These are phyloP conservation scores for Acanthamoeba sp. DNA, from an alignment of 208 protist genomes.

Conservation along the genomic window DNA sequence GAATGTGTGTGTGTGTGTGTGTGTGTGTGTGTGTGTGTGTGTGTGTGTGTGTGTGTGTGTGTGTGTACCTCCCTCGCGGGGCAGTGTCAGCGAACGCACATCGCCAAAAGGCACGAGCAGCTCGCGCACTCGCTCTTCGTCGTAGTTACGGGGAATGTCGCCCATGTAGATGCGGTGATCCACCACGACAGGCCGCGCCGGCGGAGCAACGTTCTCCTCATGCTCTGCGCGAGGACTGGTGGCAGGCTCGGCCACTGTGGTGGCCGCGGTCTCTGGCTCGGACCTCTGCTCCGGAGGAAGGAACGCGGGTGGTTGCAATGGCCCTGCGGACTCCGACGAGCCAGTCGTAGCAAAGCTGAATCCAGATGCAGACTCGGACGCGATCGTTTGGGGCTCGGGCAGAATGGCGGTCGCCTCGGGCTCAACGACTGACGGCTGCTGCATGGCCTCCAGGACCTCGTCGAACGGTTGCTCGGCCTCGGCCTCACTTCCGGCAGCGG, in stretches of 20 bases:
- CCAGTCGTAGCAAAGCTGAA: not conserved
- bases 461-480: not conserved
- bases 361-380: too few relatives aligned
- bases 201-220: not conserved
- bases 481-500: not conserved
- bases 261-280: too few relatives aligned
- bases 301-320: too few relatives aligned
- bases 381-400: not conserved
- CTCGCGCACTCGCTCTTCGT: constrained; percentile 71
- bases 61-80: not conserved
- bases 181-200: not conserved
- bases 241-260: too few relatives aligned
- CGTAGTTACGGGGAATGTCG: constrained; percentile 37
- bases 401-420: too few relatives aligned
- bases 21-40: not conserved
- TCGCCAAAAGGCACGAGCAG: constrained; percentile 62
- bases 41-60: not conserved
- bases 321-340: not conserved
- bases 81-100: not conserved
- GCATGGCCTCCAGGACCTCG: not conserved
- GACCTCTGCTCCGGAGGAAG: too few relatives aligned
- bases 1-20: too few relatives aligned
- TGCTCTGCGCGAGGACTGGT: too few relatives aligned
- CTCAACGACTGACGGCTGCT: too few relatives aligned
- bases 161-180: constrained; percentile 68